Evolutionary conservation across 202 grass and related monocot species (phyloP).

Genomic region (Panicum hallii): DNA sequence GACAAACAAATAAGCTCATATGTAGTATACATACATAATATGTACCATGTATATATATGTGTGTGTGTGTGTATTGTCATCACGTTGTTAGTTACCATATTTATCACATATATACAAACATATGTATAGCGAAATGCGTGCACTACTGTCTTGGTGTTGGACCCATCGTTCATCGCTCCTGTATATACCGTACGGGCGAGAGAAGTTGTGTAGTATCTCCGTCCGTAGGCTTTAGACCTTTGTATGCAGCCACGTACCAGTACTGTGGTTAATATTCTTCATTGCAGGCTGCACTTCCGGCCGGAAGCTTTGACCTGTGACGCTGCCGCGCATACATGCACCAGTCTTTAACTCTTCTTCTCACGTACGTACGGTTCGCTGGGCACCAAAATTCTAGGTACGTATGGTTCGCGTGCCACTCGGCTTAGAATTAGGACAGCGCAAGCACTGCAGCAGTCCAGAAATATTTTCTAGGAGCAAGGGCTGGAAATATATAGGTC

Average conservation of each 20-base stretch:
- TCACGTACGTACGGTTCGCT: background rate
- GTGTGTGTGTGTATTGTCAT: too few relatives aligned
- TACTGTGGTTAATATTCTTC: background rate
- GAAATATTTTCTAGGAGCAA: too few relatives aligned
- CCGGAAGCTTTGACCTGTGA: background rate
- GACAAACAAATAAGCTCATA: too few relatives aligned
- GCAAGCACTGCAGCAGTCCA: too few relatives aligned
- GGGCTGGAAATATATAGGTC: too few relatives aligned
- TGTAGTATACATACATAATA: too few relatives aligned
- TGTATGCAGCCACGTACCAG: background rate
- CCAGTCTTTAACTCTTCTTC: background rate
- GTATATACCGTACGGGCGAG: background rate
- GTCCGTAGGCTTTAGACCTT: conserved; percentile 8
- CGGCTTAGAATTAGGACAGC: too few relatives aligned
- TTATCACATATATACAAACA: background rate
- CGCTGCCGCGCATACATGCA: background rate
- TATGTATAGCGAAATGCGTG: background rate
- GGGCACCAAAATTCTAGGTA: background rate
- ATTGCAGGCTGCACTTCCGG: background rate
- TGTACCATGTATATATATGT: too few relatives aligned
- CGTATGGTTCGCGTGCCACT: background rate
- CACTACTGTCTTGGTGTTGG: background rate
- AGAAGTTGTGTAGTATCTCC: background rate
- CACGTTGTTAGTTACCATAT: background rate
- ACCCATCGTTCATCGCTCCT: background rate